Evolutionary conservation across 768 basidiomycete species (phyloP).

Genomic region (Phlegmacium glaucopus): DNA sequence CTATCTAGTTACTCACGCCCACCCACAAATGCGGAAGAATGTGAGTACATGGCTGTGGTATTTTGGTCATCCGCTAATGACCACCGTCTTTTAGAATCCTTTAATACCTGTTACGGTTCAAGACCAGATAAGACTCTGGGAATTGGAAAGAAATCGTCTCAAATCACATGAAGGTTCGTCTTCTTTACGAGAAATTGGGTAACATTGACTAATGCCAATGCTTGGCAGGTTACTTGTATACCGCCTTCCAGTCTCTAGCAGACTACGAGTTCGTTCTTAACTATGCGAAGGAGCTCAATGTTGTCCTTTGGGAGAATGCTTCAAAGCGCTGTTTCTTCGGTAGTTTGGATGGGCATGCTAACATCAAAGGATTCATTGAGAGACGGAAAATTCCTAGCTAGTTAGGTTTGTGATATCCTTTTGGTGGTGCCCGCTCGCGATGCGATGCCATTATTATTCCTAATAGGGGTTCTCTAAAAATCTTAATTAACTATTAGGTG

Average conservation of each 20-base stretch:
- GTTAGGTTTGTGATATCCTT: conserved; percentile 17
- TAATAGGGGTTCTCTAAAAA: conserved; percentile 16
- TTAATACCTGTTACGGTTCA: conserved; percentile 95
- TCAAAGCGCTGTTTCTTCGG: conserved; percentile 80
- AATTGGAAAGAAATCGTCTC: conserved; percentile 89
- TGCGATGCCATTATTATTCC: conserved; percentile 17
- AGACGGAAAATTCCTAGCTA: conserved; percentile 43
- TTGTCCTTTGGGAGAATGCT: conserved; percentile 81
- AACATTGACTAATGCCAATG: conserved; percentile 18
- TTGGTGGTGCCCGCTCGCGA: conserved; percentile 12
- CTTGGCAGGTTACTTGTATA: conserved; percentile 79
- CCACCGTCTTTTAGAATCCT: conserved; percentile 62
- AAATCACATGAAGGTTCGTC: conserved; percentile 80
- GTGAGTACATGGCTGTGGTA: conserved; percentile 37
- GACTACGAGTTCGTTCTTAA: conserved; percentile 86
- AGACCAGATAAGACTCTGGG: conserved; percentile 97
- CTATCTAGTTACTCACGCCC: conserved; percentile 91
- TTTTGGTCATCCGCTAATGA: conserved; percentile 8
- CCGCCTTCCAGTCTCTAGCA: conserved; percentile 77
- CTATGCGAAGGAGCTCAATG: conserved; percentile 79
- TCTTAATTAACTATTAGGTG: conserved; percentile 23
- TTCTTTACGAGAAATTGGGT: conserved; percentile 15
- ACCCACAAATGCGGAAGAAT: conserved; percentile 97
- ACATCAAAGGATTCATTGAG: conserved; percentile 79
- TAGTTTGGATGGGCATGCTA: conserved; percentile 70